Evolutionary conservation across 1,284 basidiomycete species (phyloP).

Genomic region (Sporisorium exsertum): DNA sequence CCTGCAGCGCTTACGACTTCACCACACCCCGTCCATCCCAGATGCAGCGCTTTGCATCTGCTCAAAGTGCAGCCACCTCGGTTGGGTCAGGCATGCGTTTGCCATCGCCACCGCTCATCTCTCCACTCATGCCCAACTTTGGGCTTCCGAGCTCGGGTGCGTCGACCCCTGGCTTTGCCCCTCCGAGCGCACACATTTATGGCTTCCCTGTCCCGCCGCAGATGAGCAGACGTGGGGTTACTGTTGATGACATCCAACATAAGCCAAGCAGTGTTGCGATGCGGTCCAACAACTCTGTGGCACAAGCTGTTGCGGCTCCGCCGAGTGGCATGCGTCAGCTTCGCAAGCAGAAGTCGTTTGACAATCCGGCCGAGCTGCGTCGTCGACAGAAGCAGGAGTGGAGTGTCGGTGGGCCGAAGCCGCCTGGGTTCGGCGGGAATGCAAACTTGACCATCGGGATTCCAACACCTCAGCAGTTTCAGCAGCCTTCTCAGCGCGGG

Average conservation of each 20-base stretch:
- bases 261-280: slow-evolving; percentile 26
- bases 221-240: slow-evolving; percentile 16
- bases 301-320: not conserved
- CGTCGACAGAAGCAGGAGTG: slow-evolving; percentile 47
- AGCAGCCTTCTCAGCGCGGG: slow-evolving; percentile 8
- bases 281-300: not conserved
- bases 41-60: slow-evolving; percentile 45
- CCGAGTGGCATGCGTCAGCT: slow-evolving; percentile 25
- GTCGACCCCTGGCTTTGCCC: slow-evolving; percentile 28
- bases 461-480: slow-evolving; percentile 19
- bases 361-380: slow-evolving; percentile 49
- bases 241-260: slow-evolving; percentile 40
- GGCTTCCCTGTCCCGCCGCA: slow-evolving; percentile 22
- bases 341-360: slow-evolving; percentile 51
- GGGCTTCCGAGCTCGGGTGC: slow-evolving; percentile 28
- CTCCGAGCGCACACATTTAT: slow-evolving; percentile 9
- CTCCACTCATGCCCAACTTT: slow-evolving; percentile 43
- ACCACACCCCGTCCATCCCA: slow-evolving; percentile 43
- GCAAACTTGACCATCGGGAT: slow-evolving; percentile 36
- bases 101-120: slow-evolving; percentile 40
- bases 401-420: slow-evolving; percentile 33
- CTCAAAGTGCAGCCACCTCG: slow-evolving; percentile 14
- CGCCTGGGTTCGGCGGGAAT: slow-evolving; percentile 36
- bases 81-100: slow-evolving; percentile 18
- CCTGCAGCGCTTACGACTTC: slow-evolving; percentile 29